Evolutionary conservation across 257 asterid genomes (phyloP), one percentile per base, ranked within the genome.

Genomic region (Henckelia pumila): DNA sequence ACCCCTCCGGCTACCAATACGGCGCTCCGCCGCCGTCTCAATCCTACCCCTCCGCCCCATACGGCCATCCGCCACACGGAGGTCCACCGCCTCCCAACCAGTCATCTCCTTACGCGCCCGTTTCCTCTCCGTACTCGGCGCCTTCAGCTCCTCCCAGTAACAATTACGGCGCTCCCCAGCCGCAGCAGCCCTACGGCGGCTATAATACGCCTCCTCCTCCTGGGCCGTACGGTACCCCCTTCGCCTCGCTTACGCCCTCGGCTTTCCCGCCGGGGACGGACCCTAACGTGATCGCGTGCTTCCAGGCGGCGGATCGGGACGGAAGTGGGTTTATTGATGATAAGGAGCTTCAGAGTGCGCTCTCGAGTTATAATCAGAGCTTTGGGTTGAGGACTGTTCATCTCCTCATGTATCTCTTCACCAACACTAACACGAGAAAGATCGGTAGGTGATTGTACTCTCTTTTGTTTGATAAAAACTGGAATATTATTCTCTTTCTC

Each of bases 291-390:
- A 61, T 93, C 23, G 84, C 95, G 1, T 79, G 88, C 61, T 93
- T 93, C 33, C 95, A 88, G 76, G 57, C 81, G 56, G 97, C 97
- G 22, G 99, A 93, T 80, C 95, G 76, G 73, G 99, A 93, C 65
- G 95, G 96, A 2, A 93, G 99, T 60, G 99, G 99, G 0, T 86
- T 90, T 8, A 93, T 93, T 59, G 99, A 93, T 40, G 99, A 93
- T 37, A 84, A 79, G 84, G 99, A 93, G 83, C 86, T 93, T 56
- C 97, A 90, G 79, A 83, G 85, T 30, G 92, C 94, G 13, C 81
- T 93, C 17, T 83, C 96, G 9, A 63, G 85, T 10, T 88, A 85
- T 67, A 85, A 86, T 71, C 95, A 86, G 88, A 81, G 87, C 83
- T 93, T 93, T 30, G 80, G 95, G 13, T 57, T 93, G 80, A 79